phyloP scores from a whole-genome alignment of 495 filamentous ascomycete species.

The Sporormia fimetaria region DNA sequence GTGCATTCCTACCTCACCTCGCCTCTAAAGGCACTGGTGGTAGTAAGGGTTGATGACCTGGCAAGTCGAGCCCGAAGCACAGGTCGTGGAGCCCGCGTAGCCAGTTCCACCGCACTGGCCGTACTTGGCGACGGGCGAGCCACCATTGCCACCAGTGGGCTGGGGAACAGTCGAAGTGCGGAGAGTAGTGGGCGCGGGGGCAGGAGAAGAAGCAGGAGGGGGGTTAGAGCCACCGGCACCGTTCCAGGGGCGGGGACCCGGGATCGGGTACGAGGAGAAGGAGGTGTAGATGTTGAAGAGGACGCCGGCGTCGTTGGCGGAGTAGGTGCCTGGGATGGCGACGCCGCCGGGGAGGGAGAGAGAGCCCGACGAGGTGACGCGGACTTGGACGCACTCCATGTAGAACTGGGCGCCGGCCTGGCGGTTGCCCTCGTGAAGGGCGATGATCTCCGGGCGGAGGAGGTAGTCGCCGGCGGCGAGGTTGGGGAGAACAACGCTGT shows the following conservation, averaged over 20 bases:
- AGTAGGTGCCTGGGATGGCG: conserved; percentile 25
- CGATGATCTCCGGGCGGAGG: conserved; percentile 44
- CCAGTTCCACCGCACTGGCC: conserved; percentile 21
- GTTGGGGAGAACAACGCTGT: conserved; percentile 33
- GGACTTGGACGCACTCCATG: conserved; percentile 42
- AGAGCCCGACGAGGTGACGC: conserved; percentile 32
- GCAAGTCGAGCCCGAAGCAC: conserved; percentile 17
- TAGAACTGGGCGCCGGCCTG: conserved; percentile 44
- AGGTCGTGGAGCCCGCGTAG: conserved; percentile 16
- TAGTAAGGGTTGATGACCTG: conserved; percentile 20
- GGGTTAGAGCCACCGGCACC: conserved; percentile 7
- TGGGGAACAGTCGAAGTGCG: not conserved
- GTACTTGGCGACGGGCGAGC: conserved; percentile 14
- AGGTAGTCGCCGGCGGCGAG: conserved; percentile 40
- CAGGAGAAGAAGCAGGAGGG: not conserved
- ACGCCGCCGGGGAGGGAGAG: conserved; percentile 25
- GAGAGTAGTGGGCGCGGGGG: conserved; percentile 1
- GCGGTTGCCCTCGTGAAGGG: conserved; percentile 38
- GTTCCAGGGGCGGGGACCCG: conserved; percentile 20
- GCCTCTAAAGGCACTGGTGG: conserved; percentile 20
- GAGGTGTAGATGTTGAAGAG: conserved; percentile 22
- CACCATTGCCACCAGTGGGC: conserved; percentile 1
- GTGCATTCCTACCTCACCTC: too few species aligned
- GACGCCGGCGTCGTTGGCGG: conserved; percentile 18
- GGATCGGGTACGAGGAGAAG: conserved; percentile 20